phyloP scores from a whole-genome alignment of 306 rosid genomes.

The Sophora flavescens region DNA sequence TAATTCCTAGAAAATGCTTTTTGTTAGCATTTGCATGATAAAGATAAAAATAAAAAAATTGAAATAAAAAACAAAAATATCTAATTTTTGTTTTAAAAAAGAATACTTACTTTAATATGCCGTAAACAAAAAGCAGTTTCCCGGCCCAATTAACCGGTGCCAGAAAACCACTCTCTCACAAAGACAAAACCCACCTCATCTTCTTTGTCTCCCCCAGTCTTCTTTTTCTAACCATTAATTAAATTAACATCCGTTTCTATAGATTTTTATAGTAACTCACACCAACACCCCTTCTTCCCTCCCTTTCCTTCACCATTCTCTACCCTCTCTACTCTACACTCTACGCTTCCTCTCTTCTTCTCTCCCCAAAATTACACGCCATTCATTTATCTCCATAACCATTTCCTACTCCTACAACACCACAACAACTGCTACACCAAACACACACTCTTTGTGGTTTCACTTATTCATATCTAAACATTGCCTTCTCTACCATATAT shows the following conservation, averaged over 20 bases:
- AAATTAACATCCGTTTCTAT: constrained; percentile 27
- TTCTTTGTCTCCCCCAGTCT: not conserved
- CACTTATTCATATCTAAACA: not conserved
- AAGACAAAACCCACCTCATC: constrained; percentile 24
- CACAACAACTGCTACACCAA: constrained; percentile 37
- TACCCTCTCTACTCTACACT: not conserved
- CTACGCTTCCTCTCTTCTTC: not conserved
- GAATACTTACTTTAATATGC: not conserved
- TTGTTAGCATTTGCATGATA: no score
- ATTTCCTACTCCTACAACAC: constrained; percentile 26
- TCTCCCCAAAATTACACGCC: constrained; percentile 37
- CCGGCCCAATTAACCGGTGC: not conserved
- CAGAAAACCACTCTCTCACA: constrained; percentile 36
- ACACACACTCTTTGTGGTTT: constrained; percentile 6
- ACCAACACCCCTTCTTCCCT: constrained; percentile 27
- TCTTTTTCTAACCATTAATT: constrained; percentile 2
- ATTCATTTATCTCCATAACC: not conserved
- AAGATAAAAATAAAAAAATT: no score
- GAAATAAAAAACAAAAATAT: no score
- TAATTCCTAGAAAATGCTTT: no score
- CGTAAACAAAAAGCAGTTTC: not conserved
- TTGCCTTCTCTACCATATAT: constrained; percentile 16
- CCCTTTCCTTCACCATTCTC: constrained; percentile 14
- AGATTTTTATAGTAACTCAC: constrained; percentile 37
- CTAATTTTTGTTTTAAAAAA: no score